Evolutionary conservation across 164 flowering plant genomes (phyloP), one percentile per base, ranked within the genome.

Genomic region (Vitis amurensis): DNA sequence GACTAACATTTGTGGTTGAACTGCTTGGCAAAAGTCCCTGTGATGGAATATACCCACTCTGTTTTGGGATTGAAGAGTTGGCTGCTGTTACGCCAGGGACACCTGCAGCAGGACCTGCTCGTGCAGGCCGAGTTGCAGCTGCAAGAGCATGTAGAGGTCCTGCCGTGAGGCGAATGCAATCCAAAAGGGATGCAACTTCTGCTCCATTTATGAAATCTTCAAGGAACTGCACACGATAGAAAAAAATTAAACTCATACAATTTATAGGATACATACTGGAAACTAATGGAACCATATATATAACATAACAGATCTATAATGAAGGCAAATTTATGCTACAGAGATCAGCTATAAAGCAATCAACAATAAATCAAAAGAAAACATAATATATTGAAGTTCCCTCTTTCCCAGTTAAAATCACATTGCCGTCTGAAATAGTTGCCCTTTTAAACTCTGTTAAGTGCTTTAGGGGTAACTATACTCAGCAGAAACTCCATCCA

Each of bases 151-250:
- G 93, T 76, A 96, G 80, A 23, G 99, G 98, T 67, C 98, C 99
- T 49, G 98, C 98, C 68, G 99, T 96, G 58, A 96, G 89, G 63
- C 94, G 88, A 79, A 96, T 93, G 80, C 99, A 96, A 69, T 93
- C 97, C 86, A 96, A 79, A 66, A 96, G 93, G 11, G 98, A 91
- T 69, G 92, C 86, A 76, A 96, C 98, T 78, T 93, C 98, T 74
- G 87, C 97, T 80, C 98, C 99, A 85, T 96, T 93, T 47, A 96
- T 93, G 71, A 93, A 96, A 80, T 93, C 99, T 77, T 96, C 99
- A 37, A 96, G 75, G 76, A 96, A 96, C 99, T 96, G 90, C 48
- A 71, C 9, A 65, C 50, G 53, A 72, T 9, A 61, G 9, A 51
- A 61, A 48, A 29, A 15, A 16, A 50, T 17, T 3, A 55, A 9